phyloP scores from a whole-genome alignment of 176 grass and related monocot species.

The Bonia amplexicaulis region DNA sequence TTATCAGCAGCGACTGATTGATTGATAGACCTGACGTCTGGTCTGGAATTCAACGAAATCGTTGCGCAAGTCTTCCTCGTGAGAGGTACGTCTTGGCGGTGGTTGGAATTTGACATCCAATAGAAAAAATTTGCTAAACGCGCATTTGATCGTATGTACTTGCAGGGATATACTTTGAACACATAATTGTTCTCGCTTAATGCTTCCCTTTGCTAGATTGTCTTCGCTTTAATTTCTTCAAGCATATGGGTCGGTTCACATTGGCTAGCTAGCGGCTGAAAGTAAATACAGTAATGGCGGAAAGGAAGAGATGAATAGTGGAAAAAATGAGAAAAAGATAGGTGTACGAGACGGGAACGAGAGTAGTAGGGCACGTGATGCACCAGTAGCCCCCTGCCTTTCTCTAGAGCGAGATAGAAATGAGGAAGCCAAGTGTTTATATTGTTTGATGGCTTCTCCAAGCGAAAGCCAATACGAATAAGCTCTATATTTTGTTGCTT shows the following conservation, averaged over 20 bases:
- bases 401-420: too few relatives aligned
- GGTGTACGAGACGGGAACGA: too few relatives aligned
- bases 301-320: too few relatives aligned
- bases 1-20: background rate
- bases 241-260: background rate
- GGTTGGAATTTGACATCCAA: background rate
- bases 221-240: background rate
- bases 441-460: too few relatives aligned
- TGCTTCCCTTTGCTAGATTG: background rate
- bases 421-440: too few relatives aligned
- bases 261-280: too few relatives aligned
- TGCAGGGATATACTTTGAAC: background rate
- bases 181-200: background rate
- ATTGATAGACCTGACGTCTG: background rate
- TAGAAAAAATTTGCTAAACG: background rate
- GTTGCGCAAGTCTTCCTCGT: background rate
- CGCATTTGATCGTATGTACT: background rate
- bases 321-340: too few relatives aligned
- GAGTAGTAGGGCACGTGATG: too few relatives aligned
- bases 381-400: too few relatives aligned
- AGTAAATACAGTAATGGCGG: too few relatives aligned
- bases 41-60: background rate
- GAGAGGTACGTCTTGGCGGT: background rate
- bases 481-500: background rate
- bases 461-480: too few relatives aligned